These are phyloP conservation scores for Stylonectria norvegica DNA, from an alignment of 2,329 filamentous ascomycete species.

Conservation along the genomic window DNA sequence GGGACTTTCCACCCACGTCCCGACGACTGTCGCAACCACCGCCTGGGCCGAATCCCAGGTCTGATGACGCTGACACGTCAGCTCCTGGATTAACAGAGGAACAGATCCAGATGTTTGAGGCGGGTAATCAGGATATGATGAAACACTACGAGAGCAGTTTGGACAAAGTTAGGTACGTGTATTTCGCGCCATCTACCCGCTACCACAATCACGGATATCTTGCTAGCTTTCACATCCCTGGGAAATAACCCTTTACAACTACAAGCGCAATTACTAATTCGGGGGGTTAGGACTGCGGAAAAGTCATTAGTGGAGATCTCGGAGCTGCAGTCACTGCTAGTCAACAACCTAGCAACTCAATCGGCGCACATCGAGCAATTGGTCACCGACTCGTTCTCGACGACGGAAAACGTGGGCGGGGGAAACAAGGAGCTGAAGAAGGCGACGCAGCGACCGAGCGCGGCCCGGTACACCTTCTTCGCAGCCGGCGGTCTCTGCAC, in stretches of 20 bases:
- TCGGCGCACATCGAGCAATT: slow-evolving; percentile 86
- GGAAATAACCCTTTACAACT: too few relatives aligned
- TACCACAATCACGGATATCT: too few relatives aligned
- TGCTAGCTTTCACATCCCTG: not conserved
- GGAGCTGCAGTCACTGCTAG: slow-evolving; percentile 84
- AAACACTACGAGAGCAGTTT: slow-evolving; percentile 92
- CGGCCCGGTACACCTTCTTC: slow-evolving; percentile 76
- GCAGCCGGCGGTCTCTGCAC: slow-evolving; percentile 72
- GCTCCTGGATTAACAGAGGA: slow-evolving; percentile 67
- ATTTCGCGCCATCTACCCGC: too few relatives aligned
- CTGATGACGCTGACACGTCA: slow-evolving; percentile 17
- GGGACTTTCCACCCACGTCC: slow-evolving; percentile 28
- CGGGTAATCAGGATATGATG: slow-evolving; percentile 89
- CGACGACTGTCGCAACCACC: slow-evolving; percentile 18
- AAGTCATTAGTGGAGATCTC: slow-evolving; percentile 89
- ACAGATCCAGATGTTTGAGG: slow-evolving; percentile 88
- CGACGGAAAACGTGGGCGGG: slow-evolving; percentile 79
- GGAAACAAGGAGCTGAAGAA: slow-evolving; percentile 91
- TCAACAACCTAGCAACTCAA: slow-evolving; percentile 80
- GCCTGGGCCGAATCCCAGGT: slow-evolving; percentile 16
- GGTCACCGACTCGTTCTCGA: slow-evolving; percentile 76
- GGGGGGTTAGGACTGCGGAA: slow-evolving; percentile 66
- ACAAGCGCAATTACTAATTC: not conserved
- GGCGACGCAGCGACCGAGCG: slow-evolving; percentile 68
- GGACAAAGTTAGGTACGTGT: slow-evolving; percentile 82